Base-by-base conservation (phyloP, 2,329 filamentous ascomycete genomes). In the Bipolaris sorokiniana region DNA sequence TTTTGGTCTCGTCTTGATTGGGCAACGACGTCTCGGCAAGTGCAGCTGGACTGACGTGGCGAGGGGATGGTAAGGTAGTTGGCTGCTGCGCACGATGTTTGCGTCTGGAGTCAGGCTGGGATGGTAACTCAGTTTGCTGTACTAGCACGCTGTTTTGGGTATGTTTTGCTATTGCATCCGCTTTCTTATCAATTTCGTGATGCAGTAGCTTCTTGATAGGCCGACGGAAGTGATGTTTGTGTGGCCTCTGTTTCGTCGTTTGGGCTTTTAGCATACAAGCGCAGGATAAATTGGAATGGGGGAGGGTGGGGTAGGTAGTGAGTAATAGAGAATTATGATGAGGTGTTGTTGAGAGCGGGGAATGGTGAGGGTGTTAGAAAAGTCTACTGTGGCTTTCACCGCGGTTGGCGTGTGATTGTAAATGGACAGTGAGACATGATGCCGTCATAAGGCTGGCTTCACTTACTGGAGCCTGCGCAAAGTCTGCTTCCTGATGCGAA, bases 401-500 rank as follows among this genome's bases (percentile, higher is more conserved):
- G 31, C 7, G 5, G n/a, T 46, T 34, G 41, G 55, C 46, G 45
- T 45, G 22, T 22, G 16, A 23, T 11, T 31, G 28, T 31, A 9
- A 31, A 48, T 46, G 46, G n/a, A 31, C 34, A 23, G 40, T 38
- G 4, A 28, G 5, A 11, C n/a, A 33, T 3, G 38, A 7, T 36
- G 31, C 26, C 22, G 31, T 34, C 31, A 26, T 20, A 23, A 13
- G 40, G 22, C n/a, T 50, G 48, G 37, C 40, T 50, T 65, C 34
- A 67, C 68, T 54, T 62, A 67, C 69, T 7, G 11, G 18, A 6
- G 6, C 3, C 22, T 41, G 40, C 4, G 15, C 26, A 22, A 65
- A 62, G 7, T 58, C 51, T 36, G 66, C 22, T 46, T 64, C 5
- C 34, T 71, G 66, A 40, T 70, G 64, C 67, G 62, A 65, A 9